phyloP scores from a whole-genome alignment of 495 filamentous ascomycete genomes.

The Geoglossum glabrum region DNA sequence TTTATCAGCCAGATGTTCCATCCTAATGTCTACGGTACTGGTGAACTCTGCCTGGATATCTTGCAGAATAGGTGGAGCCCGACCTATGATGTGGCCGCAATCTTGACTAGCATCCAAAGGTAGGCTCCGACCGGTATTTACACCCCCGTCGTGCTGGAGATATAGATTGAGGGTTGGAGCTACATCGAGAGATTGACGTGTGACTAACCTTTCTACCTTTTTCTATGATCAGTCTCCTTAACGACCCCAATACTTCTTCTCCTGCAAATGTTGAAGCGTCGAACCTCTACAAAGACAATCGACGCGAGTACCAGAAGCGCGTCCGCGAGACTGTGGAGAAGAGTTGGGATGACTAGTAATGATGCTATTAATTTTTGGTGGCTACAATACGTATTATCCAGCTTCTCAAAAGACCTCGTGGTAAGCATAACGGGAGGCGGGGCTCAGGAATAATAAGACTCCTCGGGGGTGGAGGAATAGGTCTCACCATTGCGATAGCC shows the following conservation, averaged over 20 bases:
- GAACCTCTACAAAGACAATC: slow-evolving; percentile 96
- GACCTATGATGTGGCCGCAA: slow-evolving; percentile 93
- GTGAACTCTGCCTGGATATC: slow-evolving; percentile 92
- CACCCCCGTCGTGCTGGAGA: too few relatives aligned
- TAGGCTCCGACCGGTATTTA: slow-evolving; percentile 18
- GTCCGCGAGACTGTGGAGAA: slow-evolving; percentile 96
- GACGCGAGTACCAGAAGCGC: slow-evolving; percentile 85
- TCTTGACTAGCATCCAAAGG: slow-evolving; percentile 96
- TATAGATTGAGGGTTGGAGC: too few relatives aligned
- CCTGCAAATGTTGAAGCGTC: slow-evolving; percentile 96
- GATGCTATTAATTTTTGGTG: background rate
- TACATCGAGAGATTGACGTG: slow-evolving; percentile 6
- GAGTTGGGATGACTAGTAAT: slow-evolving; percentile 74
- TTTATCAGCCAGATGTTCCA: slow-evolving; percentile 99
- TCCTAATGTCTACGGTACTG: slow-evolving; percentile 92
- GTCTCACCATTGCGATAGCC: background rate
- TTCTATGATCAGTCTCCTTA: slow-evolving; percentile 48
- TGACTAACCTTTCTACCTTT: background rate
- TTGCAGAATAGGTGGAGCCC: slow-evolving; percentile 97
- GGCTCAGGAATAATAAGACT: background rate
- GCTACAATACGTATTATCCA: background rate
- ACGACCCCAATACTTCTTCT: slow-evolving; percentile 93
- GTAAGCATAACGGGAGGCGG: background rate
- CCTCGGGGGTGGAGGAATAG: background rate
- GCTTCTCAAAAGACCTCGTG: background rate